Base-by-base conservation (phyloP, 371 early-diverging fungal species). In the Sporodiniella umbellata region DNA sequence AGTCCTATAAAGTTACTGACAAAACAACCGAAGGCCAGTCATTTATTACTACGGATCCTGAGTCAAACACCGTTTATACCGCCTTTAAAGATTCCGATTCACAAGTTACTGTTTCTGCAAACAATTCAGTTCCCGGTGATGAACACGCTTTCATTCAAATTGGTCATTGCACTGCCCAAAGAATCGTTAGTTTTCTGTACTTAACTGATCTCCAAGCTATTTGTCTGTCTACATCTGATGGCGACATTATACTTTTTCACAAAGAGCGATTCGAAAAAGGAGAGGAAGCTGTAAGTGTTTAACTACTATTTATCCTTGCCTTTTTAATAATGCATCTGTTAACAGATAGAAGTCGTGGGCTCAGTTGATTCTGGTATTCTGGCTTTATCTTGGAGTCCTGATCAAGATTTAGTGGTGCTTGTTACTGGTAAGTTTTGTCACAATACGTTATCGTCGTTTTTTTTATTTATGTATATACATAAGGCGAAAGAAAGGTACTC, bases 361-460 rank as follows among this genome's bases (percentile, higher is more conserved):
- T 68, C 75, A 12, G 83, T 93, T n/a, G 91, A 88, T 45, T 70
- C 81, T 6, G 94, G 95, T 8, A 87, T 97, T 39, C 56, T 72
- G 19, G 80, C 85, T 42, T 82, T 88, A 78, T 74, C 70, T 28
- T 96, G 95, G 96, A 92, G 93, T 71, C 96, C 96, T 8, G 98
- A 97, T 62, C 86, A 88, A 48, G 96, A 96, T 61, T 53, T 94
- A 2, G 79, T 95, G 47, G 76, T 87, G 8, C 64, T 95, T 51
- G 84, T 93, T 1, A 92, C 93, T 3, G 90, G 84, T 78, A 72
- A 47, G 6, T 4, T 17, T 33, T n/a, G 33, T 18, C 5, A 8
- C 10, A 17, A 12, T 15, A 25, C 15, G 11, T 22, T 17, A 33
- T n/a, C 25, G 8, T 43, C 15, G 8, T 23, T 43, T 10, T n/a